Conservation (phyloP, 257 asterid genomes). For the Rauvolfia tetraphylla region DNA sequence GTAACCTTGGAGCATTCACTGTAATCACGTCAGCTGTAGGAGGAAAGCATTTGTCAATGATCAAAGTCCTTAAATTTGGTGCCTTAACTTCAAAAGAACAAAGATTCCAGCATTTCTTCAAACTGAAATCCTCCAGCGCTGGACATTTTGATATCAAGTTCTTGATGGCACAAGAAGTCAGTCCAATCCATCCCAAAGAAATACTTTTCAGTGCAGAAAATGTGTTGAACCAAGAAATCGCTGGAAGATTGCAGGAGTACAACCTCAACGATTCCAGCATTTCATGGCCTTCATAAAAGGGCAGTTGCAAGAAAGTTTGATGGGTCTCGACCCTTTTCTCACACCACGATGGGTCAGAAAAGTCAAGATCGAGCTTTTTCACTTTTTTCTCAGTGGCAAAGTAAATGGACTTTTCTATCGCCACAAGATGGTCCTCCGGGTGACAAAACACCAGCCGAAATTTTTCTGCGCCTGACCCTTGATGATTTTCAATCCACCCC, state of each 20-base stretch:
- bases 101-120: constrained; percentile 19
- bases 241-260: constrained; percentile 14
- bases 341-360: constrained; percentile 24
- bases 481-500: constrained; percentile 22
- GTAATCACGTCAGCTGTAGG: background rate
- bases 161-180: background rate
- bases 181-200: constrained; percentile 25
- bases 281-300: background rate
- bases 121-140: constrained; percentile 7
- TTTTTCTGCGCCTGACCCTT: background rate
- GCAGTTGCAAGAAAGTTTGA: background rate
- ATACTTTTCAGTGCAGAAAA: constrained; percentile 18
- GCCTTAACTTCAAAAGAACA: background rate
- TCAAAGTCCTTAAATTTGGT: constrained; percentile 16
- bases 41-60: constrained; percentile 21
- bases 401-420: constrained; percentile 1
- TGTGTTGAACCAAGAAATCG: background rate
- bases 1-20: constrained; percentile 18
- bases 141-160: constrained; percentile 16
- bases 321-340: background rate
- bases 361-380: constrained; percentile 22
- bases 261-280: constrained; percentile 19
- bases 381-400: constrained; percentile 4
- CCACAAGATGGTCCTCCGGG: background rate
- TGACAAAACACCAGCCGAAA: constrained; percentile 15